These are phyloP conservation scores for Pseudogymnoascus sp. DNA, from an alignment of 2,329 filamentous ascomycete genomes.

Conservation along the genomic window DNA sequence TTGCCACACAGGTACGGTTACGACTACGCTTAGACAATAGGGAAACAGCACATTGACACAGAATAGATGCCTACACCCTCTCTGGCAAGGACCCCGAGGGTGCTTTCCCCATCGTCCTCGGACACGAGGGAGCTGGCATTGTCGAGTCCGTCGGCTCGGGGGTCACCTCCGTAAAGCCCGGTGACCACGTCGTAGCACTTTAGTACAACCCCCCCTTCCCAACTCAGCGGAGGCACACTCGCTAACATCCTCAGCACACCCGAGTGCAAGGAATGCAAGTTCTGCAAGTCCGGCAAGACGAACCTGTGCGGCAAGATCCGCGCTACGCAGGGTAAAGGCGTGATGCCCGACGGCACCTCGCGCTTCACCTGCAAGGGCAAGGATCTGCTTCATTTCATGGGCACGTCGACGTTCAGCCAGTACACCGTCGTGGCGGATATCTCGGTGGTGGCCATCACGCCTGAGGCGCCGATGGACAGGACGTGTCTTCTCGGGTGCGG, in stretches of 20 bases:
- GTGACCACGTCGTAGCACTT: constrained; percentile 83
- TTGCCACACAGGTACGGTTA: constrained; percentile 78
- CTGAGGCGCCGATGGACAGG: constrained; percentile 87
- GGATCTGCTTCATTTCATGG: constrained; percentile 97
- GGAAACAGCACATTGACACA: neutral
- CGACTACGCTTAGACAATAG: constrained; percentile 16
- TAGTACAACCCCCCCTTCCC: constrained; percentile 48
- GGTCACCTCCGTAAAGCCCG: constrained; percentile 87
- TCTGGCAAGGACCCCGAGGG: constrained; percentile 97
- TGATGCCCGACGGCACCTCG: constrained; percentile 95
- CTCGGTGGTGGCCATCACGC: constrained; percentile 88
- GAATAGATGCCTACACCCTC: constrained; percentile 78
- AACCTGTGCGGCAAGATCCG: constrained; percentile 99
- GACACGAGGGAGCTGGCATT: constrained; percentile 85
- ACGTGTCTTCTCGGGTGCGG: constrained; percentile 95
- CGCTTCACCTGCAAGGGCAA: constrained; percentile 94
- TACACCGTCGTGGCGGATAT: constrained; percentile 99
- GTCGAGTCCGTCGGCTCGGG: constrained; percentile 92
- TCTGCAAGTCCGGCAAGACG: constrained; percentile 99
- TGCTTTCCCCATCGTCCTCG: constrained; percentile 80
- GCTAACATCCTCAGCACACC: constrained; percentile 58
- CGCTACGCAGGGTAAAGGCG: constrained; percentile 86
- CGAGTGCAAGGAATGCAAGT: constrained; percentile 97
- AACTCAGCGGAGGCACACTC: constrained; percentile 10
- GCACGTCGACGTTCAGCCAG: constrained; percentile 96